Evolutionary conservation across 805 yeast species (phyloP).

Genomic region (Candida hispaniensis): DNA sequence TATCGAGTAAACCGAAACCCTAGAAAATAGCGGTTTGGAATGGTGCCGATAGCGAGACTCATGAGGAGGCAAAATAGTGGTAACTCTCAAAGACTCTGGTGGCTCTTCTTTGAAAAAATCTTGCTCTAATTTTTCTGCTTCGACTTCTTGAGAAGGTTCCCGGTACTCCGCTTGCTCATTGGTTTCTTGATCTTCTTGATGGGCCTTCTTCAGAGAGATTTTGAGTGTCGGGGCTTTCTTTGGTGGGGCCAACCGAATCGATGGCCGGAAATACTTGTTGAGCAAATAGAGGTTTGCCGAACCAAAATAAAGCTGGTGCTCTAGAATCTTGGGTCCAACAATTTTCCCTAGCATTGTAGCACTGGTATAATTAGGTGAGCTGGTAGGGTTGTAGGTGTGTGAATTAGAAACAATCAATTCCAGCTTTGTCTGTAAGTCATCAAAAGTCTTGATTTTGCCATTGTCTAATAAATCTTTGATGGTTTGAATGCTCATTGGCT

Average conservation of each 20-base stretch:
- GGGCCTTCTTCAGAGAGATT: constrained; percentile 4
- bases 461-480: constrained; percentile 43
- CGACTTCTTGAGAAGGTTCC: constrained; percentile 9
- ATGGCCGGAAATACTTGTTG: constrained; percentile 18
- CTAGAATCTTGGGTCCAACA: constrained; percentile 31
- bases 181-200: too few relatives aligned
- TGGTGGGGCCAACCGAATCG: constrained; percentile 12
- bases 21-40: constrained; percentile 24
- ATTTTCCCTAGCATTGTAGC: constrained; percentile 45
- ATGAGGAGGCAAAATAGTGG: constrained; percentile 21
- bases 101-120: constrained; percentile 13
- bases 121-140: background rate
- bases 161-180: constrained; percentile 1
- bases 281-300: constrained; percentile 16
- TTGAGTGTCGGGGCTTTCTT: constrained; percentile 15
- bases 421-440: constrained; percentile 48
- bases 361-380: constrained; percentile 60
- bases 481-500: constrained; percentile 62
- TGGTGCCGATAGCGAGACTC: constrained; percentile 20
- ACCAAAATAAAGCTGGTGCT: constrained; percentile 21
- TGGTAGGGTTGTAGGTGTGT: constrained; percentile 61
- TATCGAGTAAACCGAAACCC: constrained; percentile 28
- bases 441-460: constrained; percentile 44
- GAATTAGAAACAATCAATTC: constrained; percentile 69
- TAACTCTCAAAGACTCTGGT: too few relatives aligned